A percentile compares a stretch with the other conserved stretches of the same genome.
Conservation (phyloP, 179 eudicot genomes). For the Beta macrorhiza region DNA sequence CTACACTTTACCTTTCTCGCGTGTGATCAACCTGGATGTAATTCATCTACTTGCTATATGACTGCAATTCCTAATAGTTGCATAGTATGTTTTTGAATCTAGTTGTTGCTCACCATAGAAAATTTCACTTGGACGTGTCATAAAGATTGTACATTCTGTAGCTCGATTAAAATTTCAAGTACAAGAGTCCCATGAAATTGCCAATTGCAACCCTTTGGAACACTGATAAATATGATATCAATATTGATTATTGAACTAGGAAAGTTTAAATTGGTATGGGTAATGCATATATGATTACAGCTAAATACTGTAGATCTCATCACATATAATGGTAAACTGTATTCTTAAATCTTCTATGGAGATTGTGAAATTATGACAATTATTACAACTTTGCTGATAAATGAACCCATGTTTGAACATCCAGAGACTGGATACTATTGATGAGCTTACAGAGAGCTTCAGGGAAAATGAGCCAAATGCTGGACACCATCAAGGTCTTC, state of each 20-base stretch:
- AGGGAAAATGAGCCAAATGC: conserved; percentile 49
- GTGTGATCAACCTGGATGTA: neutral
- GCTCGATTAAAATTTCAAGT: neutral
- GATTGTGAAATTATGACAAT: neutral
- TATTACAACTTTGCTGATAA: neutral
- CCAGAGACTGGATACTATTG: conserved; percentile 75
- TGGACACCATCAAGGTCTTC: conserved; percentile 73
- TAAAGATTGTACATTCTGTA: neutral
- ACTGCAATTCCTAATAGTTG: neutral
- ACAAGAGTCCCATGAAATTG: neutral
- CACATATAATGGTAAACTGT: neutral
- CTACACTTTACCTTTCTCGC: neutral
- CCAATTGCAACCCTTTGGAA: neutral
- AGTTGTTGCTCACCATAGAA: no score
- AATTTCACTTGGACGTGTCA: neutral
- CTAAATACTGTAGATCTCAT: neutral
- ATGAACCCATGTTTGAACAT: conserved; percentile 15
- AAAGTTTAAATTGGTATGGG: neutral
- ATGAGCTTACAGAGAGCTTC: conserved; percentile 47
- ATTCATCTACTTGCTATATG: neutral
- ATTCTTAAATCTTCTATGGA: neutral
- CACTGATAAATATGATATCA: neutral
- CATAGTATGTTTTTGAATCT: no score
- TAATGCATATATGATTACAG: neutral
- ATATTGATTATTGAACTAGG: neutral